Conservation (phyloP, 805 yeast genomes). For the Saccharomyces jurei region DNA sequence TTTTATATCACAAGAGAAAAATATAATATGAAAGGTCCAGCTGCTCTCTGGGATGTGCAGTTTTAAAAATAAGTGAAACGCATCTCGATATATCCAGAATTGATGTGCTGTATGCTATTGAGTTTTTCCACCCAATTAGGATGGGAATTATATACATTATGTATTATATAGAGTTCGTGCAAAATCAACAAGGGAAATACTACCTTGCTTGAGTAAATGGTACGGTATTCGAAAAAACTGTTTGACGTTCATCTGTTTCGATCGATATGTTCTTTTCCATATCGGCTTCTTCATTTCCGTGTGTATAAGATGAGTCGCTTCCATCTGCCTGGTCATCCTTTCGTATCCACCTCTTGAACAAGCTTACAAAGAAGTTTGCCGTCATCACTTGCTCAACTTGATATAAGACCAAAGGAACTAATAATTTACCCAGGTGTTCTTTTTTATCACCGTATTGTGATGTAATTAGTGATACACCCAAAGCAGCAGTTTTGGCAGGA, state of each 20-base stretch:
- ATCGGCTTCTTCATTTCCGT: conserved; percentile 6
- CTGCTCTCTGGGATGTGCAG: conserved; percentile 64
- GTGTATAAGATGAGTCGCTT: neutral
- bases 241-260: neutral
- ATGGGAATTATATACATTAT: neutral
- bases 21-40: conserved; percentile 75
- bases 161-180: neutral
- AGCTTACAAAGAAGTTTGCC: conserved; percentile 62
- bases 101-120: neutral
- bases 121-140: neutral
- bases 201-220: neutral
- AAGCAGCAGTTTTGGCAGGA: conserved; percentile 88
- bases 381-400: conserved; percentile 82
- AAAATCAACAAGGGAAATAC: neutral
- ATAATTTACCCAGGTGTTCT: conserved; percentile 55
- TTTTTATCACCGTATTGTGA: conserved; percentile 66
- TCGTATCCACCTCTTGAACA: conserved; percentile 59
- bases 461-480: conserved; percentile 77
- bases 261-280: neutral
- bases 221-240: neutral
- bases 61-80: conserved; percentile 16
- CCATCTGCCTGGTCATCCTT: conserved; percentile 19
- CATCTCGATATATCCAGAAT: neutral
- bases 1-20: conserved; percentile 60
- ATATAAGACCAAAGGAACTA: conserved; percentile 78